Conservation (phyloP, 1,284 basidiomycete species). For the Tylopilus sp. region DNA sequence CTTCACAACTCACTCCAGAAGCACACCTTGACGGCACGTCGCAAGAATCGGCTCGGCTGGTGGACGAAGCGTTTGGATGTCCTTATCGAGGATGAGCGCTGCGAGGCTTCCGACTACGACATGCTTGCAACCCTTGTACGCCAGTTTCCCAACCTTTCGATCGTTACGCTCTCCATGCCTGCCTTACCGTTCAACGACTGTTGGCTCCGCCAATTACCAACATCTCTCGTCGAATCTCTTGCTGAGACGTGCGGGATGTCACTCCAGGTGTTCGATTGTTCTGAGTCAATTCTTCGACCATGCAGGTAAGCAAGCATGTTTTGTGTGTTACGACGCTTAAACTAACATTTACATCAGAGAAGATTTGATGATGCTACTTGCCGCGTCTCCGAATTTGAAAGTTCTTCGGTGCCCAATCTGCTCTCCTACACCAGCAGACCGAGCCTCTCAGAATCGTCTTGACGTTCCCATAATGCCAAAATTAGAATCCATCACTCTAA, state of each 20-base stretch:
- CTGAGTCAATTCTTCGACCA: conserved; percentile 43
- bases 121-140: conserved; percentile 36
- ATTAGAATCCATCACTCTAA: conserved; percentile 39
- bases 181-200: conserved; percentile 37
- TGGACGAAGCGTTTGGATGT: conserved; percentile 44
- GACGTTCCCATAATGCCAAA: conserved; percentile 43
- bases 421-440: conserved; percentile 37
- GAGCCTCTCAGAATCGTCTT: conserved; percentile 25
- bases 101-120: conserved; percentile 36
- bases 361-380: conserved; percentile 41
- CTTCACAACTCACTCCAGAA: conserved; percentile 27
- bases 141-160: conserved; percentile 38
- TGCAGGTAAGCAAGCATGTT: conserved; percentile 37
- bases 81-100: conserved; percentile 39
- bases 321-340: not conserved
- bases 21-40: conserved; percentile 8
- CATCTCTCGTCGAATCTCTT: conserved; percentile 33
- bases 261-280: conserved; percentile 42
- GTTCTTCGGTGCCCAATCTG: conserved; percentile 43
- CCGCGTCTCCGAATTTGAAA: conserved; percentile 38
- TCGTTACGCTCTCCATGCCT: conserved; percentile 42
- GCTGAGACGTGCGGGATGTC: conserved; percentile 41
- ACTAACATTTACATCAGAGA: conserved; percentile 31
- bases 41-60: conserved; percentile 31
- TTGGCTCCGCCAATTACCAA: conserved; percentile 42